phyloP scores from a whole-genome alignment of 148 eudicot genomes.

The Oxyria digyna region DNA sequence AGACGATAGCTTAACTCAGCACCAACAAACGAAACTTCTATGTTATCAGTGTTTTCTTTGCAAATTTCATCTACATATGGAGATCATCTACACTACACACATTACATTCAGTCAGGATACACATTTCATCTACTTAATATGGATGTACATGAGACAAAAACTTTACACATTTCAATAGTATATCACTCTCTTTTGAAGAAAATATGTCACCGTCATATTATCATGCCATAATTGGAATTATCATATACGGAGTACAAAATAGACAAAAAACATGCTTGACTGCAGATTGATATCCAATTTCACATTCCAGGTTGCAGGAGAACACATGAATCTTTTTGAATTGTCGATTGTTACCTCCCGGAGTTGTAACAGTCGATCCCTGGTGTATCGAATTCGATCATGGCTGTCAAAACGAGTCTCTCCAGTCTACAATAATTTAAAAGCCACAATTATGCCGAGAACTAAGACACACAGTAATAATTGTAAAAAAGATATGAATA shows the following conservation, averaged over 20 bases:
- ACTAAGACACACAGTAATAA: background rate
- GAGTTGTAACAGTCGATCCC: constrained; percentile 70
- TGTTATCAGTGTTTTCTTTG: background rate
- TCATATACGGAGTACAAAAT: background rate
- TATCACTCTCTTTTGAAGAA: background rate
- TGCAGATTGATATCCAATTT: background rate
- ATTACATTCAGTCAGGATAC: background rate
- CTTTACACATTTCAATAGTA: background rate
- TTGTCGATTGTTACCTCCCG: constrained; percentile 52
- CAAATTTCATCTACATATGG: background rate
- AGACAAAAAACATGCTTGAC: background rate
- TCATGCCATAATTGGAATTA: background rate
- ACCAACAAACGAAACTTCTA: background rate
- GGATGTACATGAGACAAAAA: background rate
- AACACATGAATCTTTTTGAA: background rate
- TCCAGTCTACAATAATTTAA: constrained; percentile 34
- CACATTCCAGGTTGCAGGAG: background rate
- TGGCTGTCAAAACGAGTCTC: constrained; percentile 70
- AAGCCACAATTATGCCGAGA: background rate
- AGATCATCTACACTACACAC: background rate
- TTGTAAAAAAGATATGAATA: background rate
- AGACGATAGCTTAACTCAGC: background rate
- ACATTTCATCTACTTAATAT: too few relatives aligned
- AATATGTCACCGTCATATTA: background rate
- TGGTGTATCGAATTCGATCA: constrained; percentile 62